A percentile compares a stretch with the other conserved stretches of the same genome.
Conservation (phyloP, 139 green algal genomes). For the Tetradesmus lagerheimii region DNA sequence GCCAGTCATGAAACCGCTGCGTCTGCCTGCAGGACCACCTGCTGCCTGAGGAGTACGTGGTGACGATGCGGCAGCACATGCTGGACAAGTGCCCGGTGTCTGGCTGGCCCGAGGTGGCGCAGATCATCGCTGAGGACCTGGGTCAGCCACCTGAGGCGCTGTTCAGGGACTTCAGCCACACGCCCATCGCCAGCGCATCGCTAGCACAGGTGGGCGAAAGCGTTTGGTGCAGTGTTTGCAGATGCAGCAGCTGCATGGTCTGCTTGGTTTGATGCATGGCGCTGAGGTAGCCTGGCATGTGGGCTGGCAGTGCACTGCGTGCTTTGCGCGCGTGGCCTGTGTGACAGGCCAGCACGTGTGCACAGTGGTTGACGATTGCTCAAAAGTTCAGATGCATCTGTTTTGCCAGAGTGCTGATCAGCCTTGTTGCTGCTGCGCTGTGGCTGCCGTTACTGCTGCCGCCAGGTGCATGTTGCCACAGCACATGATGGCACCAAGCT, state of each 20-base stretch:
- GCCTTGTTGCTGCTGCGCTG: too few species aligned
- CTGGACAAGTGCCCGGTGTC: conserved; percentile 89
- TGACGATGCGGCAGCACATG: conserved; percentile 84
- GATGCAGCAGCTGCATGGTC: too few species aligned
- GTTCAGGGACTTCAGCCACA: conserved; percentile 72
- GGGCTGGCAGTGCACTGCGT: too few species aligned
- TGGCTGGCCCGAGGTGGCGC: conserved; percentile 58
- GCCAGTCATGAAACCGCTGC: too few species aligned
- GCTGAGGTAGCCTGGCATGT: too few species aligned
- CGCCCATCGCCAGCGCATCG: conserved; percentile 84
- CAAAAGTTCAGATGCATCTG: too few species aligned
- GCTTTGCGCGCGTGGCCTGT: too few species aligned
- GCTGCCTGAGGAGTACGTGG: conserved; percentile 90
- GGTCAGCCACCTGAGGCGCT: conserved; percentile 67
- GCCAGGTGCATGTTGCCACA: conserved; percentile 85
- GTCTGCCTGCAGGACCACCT: conserved; percentile 86
- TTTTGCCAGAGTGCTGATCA: too few species aligned
- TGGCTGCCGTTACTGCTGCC: background rate
- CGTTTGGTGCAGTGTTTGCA: too few species aligned
- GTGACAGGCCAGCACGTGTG: too few species aligned
- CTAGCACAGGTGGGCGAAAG: conserved; percentile 84
- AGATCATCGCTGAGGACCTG: conserved; percentile 69
- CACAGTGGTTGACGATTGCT: too few species aligned
- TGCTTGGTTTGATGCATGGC: too few species aligned
- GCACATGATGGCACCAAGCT: conserved; percentile 77